A percentile compares a stretch with the other conserved stretches of the same genome.
phyloP scores from a whole-genome alignment of 257 asterid genomes.

The Fraxinus anomala region DNA sequence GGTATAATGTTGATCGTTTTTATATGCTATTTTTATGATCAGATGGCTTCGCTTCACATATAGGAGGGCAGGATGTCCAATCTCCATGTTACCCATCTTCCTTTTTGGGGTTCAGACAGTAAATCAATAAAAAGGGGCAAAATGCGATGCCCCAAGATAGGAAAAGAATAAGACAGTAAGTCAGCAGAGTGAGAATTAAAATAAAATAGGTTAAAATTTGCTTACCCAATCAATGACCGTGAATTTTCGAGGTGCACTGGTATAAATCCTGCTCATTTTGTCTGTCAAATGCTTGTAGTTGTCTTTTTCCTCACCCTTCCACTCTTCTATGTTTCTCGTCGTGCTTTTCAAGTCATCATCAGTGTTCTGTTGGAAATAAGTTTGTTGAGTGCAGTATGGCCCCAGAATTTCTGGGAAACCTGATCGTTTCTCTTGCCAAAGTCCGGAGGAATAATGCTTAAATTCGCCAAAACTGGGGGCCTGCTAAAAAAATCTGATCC shows the following conservation, averaged over 20 bases:
- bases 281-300: constrained; percentile 64
- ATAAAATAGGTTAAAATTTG: background rate
- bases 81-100: background rate
- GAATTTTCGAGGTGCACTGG: constrained; percentile 57
- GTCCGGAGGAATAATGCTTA: constrained; percentile 59
- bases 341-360: constrained; percentile 16
- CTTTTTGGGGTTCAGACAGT: background rate
- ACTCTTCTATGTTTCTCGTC: constrained; percentile 2
- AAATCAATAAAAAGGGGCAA: background rate
- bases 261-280: constrained; percentile 66
- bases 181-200: background rate
- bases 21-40: background rate
- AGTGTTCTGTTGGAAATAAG: constrained; percentile 34
- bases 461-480: constrained; percentile 50
- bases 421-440: constrained; percentile 24
- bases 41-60: background rate
- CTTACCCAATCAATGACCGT: constrained; percentile 76
- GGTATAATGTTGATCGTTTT: background rate
- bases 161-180: background rate
- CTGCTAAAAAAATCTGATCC: constrained; percentile 63
- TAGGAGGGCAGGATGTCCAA: background rate
- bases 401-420: constrained; percentile 30
- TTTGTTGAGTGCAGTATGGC: constrained; percentile 32
- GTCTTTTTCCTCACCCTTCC: constrained; percentile 72
- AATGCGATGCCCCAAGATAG: background rate